A percentile compares a stretch with the other conserved stretches of the same genome.
Evolutionary conservation across 495 filamentous ascomycete genomes (phyloP).

Genomic region (Evansstolkia leycettana): DNA sequence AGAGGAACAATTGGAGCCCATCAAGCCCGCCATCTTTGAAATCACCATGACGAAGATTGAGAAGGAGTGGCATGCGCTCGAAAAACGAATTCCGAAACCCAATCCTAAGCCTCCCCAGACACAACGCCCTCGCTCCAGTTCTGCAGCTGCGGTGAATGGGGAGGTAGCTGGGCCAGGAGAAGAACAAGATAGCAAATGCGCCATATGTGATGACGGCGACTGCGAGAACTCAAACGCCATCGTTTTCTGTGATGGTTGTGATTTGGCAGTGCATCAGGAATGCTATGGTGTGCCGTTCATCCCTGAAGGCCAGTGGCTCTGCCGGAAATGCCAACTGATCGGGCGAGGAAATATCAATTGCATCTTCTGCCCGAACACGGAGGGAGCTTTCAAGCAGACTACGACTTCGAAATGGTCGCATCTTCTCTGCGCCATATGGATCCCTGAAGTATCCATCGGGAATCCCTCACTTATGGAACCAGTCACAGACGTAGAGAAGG

Average conservation of each 20-base stretch:
- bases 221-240: slow-evolving; percentile 99
- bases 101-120: slow-evolving; percentile 93
- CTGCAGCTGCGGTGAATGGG: slow-evolving; percentile 82
- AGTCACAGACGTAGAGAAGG: slow-evolving; percentile 93
- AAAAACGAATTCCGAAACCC: slow-evolving; percentile 91
- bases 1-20: slow-evolving; percentile 57
- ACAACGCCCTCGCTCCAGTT: slow-evolving; percentile 80
- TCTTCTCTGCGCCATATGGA: slow-evolving; percentile 95
- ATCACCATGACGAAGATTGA: slow-evolving; percentile 98
- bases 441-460: slow-evolving; percentile 90
- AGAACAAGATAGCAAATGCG: slow-evolving; percentile 95
- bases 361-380: slow-evolving; percentile 95
- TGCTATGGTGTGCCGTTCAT: slow-evolving; percentile 99
- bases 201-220: slow-evolving; percentile 95
- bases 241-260: slow-evolving; percentile 97
- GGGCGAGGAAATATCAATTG: slow-evolving; percentile 88
- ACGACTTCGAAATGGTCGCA: slow-evolving; percentile 93
- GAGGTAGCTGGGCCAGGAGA: slow-evolving; percentile 71
- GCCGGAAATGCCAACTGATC: slow-evolving; percentile 91
- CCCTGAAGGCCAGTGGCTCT: slow-evolving; percentile 96
- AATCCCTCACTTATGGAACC: slow-evolving; percentile 97
- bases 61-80: slow-evolving; percentile 93
- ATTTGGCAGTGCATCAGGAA: slow-evolving; percentile 95
- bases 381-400: slow-evolving; percentile 97
- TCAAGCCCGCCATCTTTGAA: slow-evolving; percentile 89